Evolutionary conservation across 148 eudicot species (phyloP).

Genomic region (Nepenthes gracilis): DNA sequence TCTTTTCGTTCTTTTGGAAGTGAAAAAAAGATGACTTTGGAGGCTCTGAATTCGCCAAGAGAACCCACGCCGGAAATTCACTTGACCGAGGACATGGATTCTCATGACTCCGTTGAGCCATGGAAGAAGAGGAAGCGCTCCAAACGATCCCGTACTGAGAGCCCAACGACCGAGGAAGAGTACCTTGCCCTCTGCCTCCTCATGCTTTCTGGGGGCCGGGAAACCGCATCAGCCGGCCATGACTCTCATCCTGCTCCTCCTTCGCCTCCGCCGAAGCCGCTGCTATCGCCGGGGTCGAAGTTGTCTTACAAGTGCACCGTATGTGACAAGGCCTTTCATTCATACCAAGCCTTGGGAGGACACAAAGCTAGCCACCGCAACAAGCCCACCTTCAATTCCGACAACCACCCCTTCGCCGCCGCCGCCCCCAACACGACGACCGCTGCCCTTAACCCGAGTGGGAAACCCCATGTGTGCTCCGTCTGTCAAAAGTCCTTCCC

Average conservation of each 20-base stretch:
- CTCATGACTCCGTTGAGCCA: too few species aligned
- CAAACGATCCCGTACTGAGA: neutral
- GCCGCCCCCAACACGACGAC: slow-evolving; percentile 1
- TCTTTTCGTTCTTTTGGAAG: too few species aligned
- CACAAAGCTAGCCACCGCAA: slow-evolving; percentile 80
- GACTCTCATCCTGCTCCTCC: neutral
- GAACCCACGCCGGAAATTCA: too few species aligned
- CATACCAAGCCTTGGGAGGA: slow-evolving; percentile 77
- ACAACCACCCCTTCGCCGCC: slow-evolving; percentile 7
- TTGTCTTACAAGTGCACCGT: slow-evolving; percentile 41
- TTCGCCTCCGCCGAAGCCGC: neutral
- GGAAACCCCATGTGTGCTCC: slow-evolving; percentile 43
- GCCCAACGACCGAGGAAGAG: neutral
- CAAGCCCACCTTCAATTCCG: slow-evolving; percentile 14
- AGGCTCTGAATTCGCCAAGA: too few species aligned
- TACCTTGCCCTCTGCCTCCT: neutral
- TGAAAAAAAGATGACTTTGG: too few species aligned
- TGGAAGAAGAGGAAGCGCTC: neutral
- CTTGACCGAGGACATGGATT: too few species aligned
- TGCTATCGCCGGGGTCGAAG: neutral
- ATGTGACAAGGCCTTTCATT: slow-evolving; percentile 41
- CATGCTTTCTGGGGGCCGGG: neutral
- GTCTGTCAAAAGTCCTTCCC: slow-evolving; percentile 49
- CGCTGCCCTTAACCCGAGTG: slow-evolving; percentile 10
- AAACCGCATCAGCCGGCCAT: neutral